phyloP scores from a whole-genome alignment of 148 eudicot species.

The Vaccinium darrowii region DNA sequence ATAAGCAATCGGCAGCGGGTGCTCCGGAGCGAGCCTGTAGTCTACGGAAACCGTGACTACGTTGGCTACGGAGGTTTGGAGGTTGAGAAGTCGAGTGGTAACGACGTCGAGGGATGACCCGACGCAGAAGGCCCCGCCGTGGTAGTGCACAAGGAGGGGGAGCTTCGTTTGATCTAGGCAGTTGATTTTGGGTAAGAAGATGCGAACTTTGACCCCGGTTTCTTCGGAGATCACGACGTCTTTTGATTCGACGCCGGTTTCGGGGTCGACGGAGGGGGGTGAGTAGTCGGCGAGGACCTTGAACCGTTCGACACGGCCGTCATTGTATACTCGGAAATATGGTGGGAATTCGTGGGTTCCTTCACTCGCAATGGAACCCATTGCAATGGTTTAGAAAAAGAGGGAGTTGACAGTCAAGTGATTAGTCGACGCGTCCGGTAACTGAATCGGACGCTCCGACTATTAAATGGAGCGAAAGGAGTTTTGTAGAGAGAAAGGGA shows the following conservation, averaged over 20 bases:
- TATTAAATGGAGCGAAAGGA: no score
- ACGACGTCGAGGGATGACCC: constrained; percentile 16
- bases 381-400: no score
- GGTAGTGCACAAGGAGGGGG: constrained; percentile 17
- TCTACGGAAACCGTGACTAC: constrained; percentile 30
- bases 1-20: constrained; percentile 31
- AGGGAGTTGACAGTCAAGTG: no score
- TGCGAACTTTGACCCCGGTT: constrained; percentile 17
- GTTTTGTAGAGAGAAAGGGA: no score
- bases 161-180: background rate
- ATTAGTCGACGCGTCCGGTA: no score
- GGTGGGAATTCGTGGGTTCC: no score
- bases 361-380: no score
- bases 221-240: constrained; percentile 26
- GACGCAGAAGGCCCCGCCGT: constrained; percentile 24
- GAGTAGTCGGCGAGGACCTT: background rate
- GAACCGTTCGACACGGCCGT: no score
- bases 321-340: no score
- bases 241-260: constrained; percentile 2
- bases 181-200: constrained; percentile 13
- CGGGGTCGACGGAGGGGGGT: no score
- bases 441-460: no score
- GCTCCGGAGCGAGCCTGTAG: constrained; percentile 35
- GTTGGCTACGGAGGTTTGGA: constrained; percentile 9
- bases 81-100: background rate